Percentiles rank a stretch among this genome's conserved stretches.
phyloP scores from a whole-genome alignment of 2,329 filamentous ascomycete species.

The Colletotrichum endophyticum region DNA sequence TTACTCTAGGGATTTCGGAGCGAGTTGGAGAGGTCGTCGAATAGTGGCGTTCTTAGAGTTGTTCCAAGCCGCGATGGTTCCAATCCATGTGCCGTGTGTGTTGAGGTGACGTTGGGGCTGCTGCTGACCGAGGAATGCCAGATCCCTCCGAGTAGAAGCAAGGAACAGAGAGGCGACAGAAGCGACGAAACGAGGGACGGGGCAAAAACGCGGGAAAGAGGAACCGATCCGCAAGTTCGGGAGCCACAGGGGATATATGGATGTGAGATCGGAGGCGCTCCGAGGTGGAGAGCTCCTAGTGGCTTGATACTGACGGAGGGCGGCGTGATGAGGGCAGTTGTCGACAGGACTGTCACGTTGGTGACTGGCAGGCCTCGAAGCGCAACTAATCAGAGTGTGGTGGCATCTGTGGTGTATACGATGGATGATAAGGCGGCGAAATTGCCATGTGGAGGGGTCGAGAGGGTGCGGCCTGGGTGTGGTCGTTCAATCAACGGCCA shows the following conservation, averaged over 20 bases:
- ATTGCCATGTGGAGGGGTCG: slow-evolving; percentile 33
- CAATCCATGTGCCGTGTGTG: neutral
- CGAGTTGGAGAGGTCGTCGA: neutral
- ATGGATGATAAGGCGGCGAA: slow-evolving; percentile 26
- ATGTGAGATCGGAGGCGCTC: slow-evolving; percentile 13
- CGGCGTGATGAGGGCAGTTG: neutral
- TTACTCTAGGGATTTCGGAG: neutral
- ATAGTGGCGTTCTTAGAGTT: neutral
- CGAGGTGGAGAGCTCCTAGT: slow-evolving; percentile 6
- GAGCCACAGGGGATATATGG: slow-evolving; percentile 24
- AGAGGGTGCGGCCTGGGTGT: slow-evolving; percentile 3
- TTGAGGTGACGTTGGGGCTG: neutral
- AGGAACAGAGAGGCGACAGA: neutral
- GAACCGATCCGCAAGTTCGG: neutral
- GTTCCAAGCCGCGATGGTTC: neutral
- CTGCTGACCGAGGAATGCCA: slow-evolving; percentile 26
- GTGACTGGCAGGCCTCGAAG: slow-evolving; percentile 7
- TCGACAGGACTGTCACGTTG: slow-evolving; percentile 13
- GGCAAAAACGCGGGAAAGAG: neutral
- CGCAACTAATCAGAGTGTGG: neutral
- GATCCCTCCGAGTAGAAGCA: slow-evolving; percentile 24
- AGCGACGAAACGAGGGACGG: slow-evolving; percentile 21
- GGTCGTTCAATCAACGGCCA: slow-evolving; percentile 26
- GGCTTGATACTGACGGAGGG: slow-evolving; percentile 3
- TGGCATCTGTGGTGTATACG: slow-evolving; percentile 3